These are phyloP conservation scores for Malbranchea cinnamomea DNA, from an alignment of 2,329 filamentous ascomycete genomes.

Conservation along the genomic window DNA sequence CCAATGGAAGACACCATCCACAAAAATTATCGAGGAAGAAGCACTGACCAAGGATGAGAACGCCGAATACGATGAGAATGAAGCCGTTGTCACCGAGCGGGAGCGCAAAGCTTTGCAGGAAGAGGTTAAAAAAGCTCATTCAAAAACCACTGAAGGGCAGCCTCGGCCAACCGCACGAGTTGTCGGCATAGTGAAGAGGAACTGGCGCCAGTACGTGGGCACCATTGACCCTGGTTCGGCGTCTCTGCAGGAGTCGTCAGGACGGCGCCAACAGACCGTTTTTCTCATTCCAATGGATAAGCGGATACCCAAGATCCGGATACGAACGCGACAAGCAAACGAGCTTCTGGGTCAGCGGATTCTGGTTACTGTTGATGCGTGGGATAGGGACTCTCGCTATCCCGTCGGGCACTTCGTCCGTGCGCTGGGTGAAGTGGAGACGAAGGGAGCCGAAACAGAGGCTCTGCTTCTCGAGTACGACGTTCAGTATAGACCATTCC, in stretches of 20 bases:
- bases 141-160: slow-evolving; percentile 56
- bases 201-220: slow-evolving; percentile 96
- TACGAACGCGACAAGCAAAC: slow-evolving; percentile 77
- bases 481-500: slow-evolving; percentile 93
- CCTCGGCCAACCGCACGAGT: slow-evolving; percentile 85
- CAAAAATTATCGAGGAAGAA: slow-evolving; percentile 91
- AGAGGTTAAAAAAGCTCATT: slow-evolving; percentile 75
- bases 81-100: slow-evolving; percentile 70
- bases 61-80: slow-evolving; percentile 61
- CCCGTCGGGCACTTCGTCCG: slow-evolving; percentile 89
- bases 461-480: slow-evolving; percentile 89
- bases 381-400: slow-evolving; percentile 86
- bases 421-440: slow-evolving; percentile 83
- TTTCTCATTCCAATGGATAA: slow-evolving; percentile 98
- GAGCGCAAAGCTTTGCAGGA: slow-evolving; percentile 81
- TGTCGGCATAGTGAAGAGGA: slow-evolving; percentile 83
- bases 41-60: slow-evolving; percentile 85
- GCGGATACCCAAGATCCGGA: slow-evolving; percentile 85
- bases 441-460: slow-evolving; percentile 94
- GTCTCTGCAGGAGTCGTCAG: slow-evolving; percentile 55
- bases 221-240: slow-evolving; percentile 83
- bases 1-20: slow-evolving; percentile 93
- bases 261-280: slow-evolving; percentile 76
- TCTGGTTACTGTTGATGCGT: slow-evolving; percentile 83
- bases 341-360: slow-evolving; percentile 85